Evolutionary conservation across 495 filamentous ascomycete species (phyloP).

Genomic region (Oidiodendron maius): DNA sequence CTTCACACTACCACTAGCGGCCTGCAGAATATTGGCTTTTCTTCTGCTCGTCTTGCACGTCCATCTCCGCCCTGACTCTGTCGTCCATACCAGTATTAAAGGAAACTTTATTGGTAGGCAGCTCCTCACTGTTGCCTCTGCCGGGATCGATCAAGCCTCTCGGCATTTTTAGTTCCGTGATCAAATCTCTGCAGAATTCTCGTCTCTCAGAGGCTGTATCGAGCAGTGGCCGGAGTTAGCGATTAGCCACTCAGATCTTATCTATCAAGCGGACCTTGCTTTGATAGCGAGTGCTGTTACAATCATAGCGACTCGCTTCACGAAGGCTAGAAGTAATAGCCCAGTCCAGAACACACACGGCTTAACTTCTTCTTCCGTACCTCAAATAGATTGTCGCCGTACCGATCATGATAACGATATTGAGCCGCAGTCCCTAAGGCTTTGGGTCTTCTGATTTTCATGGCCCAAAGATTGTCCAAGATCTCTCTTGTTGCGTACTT

Average conservation of each 20-base stretch:
- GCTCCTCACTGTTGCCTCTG: slow-evolving; percentile 3
- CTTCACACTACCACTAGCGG: no score
- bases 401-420: slow-evolving; percentile 11
- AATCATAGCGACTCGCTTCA: no score
- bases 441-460: slow-evolving; percentile 20
- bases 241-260: slow-evolving; percentile 8
- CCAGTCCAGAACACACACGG: no score
- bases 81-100: no score
- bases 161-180: slow-evolving; percentile 8
- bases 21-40: no score
- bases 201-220: not conserved
- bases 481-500: slow-evolving; percentile 21
- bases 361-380: slow-evolving; percentile 18
- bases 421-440: slow-evolving; percentile 24
- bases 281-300: not conserved
- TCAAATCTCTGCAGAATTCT: slow-evolving; percentile 9
- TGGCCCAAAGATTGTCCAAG: slow-evolving; percentile 26
- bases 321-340: no score
- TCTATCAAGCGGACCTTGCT: slow-evolving; percentile 12
- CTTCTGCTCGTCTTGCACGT: no score
- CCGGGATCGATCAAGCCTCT: slow-evolving; percentile 9
- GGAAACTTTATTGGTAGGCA: not conserved
- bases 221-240: slow-evolving; percentile 7
- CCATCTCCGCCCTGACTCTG: no score
- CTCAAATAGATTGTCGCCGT: not conserved